Base-by-base conservation (phyloP, 306 rosid species). In the Alnus glutinosa region DNA sequence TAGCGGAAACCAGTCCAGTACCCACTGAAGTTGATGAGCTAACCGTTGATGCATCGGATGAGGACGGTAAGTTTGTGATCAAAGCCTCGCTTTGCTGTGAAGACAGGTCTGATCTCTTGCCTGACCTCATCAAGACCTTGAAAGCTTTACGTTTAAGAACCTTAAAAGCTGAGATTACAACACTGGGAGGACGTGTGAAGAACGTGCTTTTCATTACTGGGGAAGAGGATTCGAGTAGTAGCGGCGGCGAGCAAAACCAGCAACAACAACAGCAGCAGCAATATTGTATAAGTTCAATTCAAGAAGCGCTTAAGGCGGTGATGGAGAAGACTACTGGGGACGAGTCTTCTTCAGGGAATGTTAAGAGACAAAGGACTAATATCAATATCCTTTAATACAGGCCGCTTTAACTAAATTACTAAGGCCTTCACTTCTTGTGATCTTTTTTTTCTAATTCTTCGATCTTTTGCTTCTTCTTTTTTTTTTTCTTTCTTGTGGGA, bases 51-150 rank as follows among this genome's bases (percentile, higher is more conserved):
- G 89, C 91, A 0, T 61, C 89, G 0, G 96, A 90, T 2, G 97
- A 94, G 28, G 92, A 92, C 0, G 98, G 98, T 9, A 88, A 79
- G 85, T 85, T 89, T 42, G 89, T 94, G 52, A 89, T 94, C 66
- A 92, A 89, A 64, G 98, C 96, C 52, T 94, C 98, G 0, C 75
- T 94, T 39, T 94, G 98, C 76, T 94, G 98, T 32, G 98, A 94
- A 58, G 98, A 94, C 36, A 79, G 98, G 77, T 81, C 96, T 0
- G 98, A 94, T 84, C 94, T 94, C 54, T 67, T 94, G 71, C 93
- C 97, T 0, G 97, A 94, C 68, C 92, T 94, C 46, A 92, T 90
- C 84, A 89, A 90, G 36, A 87, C 98, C 12, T 46, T 94, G 15
- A 94, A 94, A 70, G 88, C 84, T 0, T 76, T 94, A 23, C 88